These are phyloP conservation scores for Ustilago esculenta DNA, from an alignment of 1,284 basidiomycete genomes.

Conservation along the genomic window DNA sequence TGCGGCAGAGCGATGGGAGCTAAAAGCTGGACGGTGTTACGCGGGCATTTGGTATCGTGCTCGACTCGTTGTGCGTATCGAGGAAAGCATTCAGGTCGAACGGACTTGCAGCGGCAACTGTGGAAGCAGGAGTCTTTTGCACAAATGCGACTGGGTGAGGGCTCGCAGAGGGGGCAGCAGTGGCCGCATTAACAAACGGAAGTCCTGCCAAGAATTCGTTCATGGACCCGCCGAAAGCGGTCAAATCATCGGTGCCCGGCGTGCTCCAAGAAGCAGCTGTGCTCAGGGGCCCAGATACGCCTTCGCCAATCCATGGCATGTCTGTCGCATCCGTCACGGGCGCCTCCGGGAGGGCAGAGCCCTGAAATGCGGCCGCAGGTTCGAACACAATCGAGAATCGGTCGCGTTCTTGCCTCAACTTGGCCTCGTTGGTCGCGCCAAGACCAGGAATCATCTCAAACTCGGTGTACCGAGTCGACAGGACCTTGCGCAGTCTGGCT, in stretches of 20 bases:
- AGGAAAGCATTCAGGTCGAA: conserved; percentile 44
- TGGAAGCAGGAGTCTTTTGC: conserved; percentile 25
- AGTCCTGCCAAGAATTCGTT: conserved; percentile 27
- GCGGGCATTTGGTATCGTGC: conserved; percentile 3
- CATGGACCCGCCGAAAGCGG: conserved; percentile 17
- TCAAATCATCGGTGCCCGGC: conserved; percentile 21
- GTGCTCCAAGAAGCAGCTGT: conserved; percentile 23
- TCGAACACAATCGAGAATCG: conserved; percentile 34
- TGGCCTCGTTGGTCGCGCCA: conserved; percentile 26
- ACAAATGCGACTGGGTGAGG: conserved; percentile 12
- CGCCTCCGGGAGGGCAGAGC: conserved; percentile 1
- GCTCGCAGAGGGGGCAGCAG: conserved; percentile 6
- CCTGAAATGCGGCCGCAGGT: conserved; percentile 15
- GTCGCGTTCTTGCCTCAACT: conserved; percentile 19
- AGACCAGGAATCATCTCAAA: conserved; percentile 42
- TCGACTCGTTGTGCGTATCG: conserved; percentile 26
- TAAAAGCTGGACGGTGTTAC: conserved; percentile 9
- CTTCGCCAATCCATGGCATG: conserved; percentile 16
- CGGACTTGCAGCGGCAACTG: conserved; percentile 9
- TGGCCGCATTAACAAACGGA: conserved; percentile 21
- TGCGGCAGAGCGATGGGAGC: not conserved
- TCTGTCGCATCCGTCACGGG: conserved; percentile 15
- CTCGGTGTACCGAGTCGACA: conserved; percentile 21
- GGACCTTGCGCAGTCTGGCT: conserved; percentile 19
- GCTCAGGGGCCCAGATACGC: not conserved